Conservation (phyloP, 768 basidiomycete species). For the Mycena galopus region DNA sequence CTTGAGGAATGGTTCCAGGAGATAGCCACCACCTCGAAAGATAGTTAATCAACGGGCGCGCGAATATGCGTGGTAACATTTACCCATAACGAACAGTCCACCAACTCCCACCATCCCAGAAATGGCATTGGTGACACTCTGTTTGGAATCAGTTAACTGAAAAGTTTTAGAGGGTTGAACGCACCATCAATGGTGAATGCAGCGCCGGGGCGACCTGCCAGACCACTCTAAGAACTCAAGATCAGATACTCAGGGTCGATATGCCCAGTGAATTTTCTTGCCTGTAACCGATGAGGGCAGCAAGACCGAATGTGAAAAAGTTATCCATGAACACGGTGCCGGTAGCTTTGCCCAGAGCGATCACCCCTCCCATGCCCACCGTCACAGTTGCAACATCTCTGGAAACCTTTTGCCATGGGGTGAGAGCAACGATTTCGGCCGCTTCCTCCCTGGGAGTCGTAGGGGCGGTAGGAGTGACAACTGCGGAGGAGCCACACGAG, state of each 20-base stretch:
- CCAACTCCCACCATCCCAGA: conserved; percentile 82
- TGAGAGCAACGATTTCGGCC: conserved; percentile 70
- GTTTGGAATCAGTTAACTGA: conserved; percentile 1
- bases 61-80: neutral
- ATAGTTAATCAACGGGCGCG: neutral
- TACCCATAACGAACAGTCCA: conserved; percentile 88
- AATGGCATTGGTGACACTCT: conserved; percentile 37
- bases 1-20: conserved; percentile 85
- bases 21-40: conserved; percentile 71
- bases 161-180: neutral
- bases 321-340: conserved; percentile 89
- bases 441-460: conserved; percentile 54
- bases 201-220: conserved; percentile 92
- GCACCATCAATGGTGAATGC: conserved; percentile 83
- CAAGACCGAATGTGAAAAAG: conserved; percentile 91
- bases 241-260: neutral
- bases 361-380: conserved; percentile 78
- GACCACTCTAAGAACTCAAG: conserved; percentile 66
- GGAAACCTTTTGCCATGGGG: conserved; percentile 87
- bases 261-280: neutral
- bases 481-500: conserved; percentile 76
- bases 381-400: conserved; percentile 82
- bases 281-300: conserved; percentile 76
- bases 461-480: conserved; percentile 63
- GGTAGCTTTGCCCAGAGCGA: conserved; percentile 85